A percentile compares a stretch with the other conserved stretches of the same genome.
Evolutionary conservation across 805 yeast genomes (phyloP).

Genomic region (Naumovozyma castellii): DNA sequence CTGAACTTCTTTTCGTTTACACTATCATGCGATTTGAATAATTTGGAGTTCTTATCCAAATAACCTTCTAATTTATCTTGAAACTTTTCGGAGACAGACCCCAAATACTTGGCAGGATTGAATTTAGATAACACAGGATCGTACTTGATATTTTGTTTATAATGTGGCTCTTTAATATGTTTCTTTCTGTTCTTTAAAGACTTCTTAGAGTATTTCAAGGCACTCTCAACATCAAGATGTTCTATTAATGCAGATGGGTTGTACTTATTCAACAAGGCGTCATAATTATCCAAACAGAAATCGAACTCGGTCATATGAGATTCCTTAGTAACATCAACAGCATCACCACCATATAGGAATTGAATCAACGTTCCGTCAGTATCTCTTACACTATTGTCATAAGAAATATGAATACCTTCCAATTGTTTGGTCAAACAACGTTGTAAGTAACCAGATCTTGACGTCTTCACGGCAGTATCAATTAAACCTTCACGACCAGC

Average conservation of each 20-base stretch:
- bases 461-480: constrained; percentile 98
- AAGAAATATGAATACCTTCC: constrained; percentile 90
- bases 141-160: constrained; percentile 51
- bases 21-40: constrained; percentile 43
- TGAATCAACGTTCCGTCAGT: constrained; percentile 89
- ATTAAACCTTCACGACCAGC: constrained; percentile 99
- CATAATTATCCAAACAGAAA: constrained; percentile 87
- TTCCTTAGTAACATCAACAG: constrained; percentile 88
- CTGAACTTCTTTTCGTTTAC: constrained; percentile 73
- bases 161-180: constrained; percentile 53
- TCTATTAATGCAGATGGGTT: constrained; percentile 66
- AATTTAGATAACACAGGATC: constrained; percentile 83
- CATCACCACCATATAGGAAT: constrained; percentile 96
- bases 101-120: constrained; percentile 84
- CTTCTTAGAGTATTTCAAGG: constrained; percentile 73
- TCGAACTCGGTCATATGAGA: constrained; percentile 88
- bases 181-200: constrained; percentile 62
- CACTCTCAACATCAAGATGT: constrained; percentile 76
- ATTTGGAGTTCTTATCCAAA: constrained; percentile 43
- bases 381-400: constrained; percentile 93
- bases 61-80: constrained; percentile 69
- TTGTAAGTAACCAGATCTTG: constrained; percentile 96
- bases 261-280: constrained; percentile 75
- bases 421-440: constrained; percentile 96
- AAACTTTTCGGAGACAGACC: constrained; percentile 87